A percentile compares a stretch with the other conserved stretches of the same genome.
Conservation (phyloP, 1,139 yeast species). For the Scheffersomyces insectosa region DNA sequence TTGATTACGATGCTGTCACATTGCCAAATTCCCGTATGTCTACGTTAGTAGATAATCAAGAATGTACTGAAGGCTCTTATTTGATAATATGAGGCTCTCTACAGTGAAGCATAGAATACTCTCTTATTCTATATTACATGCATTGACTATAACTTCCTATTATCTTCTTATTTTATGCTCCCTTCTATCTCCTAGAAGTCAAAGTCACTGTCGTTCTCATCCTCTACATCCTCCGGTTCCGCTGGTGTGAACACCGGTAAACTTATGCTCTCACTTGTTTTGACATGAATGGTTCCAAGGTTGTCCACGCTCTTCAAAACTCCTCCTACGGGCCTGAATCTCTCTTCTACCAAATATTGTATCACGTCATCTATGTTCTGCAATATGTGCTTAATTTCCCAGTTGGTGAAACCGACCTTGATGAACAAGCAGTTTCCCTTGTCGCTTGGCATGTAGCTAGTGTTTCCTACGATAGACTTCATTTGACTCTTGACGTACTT, state of each 20-base stretch:
- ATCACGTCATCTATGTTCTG: slow-evolving; percentile 59
- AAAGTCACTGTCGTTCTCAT: slow-evolving; percentile 29
- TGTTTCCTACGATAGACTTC: slow-evolving; percentile 58
- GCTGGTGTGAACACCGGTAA: slow-evolving; percentile 37
- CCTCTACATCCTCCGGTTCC: slow-evolving; percentile 15
- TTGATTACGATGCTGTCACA: too few species aligned
- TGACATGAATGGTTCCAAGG: slow-evolving; percentile 54
- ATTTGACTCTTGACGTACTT: slow-evolving; percentile 61
- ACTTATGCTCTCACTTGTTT: slow-evolving; percentile 65
- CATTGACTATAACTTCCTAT: too few species aligned
- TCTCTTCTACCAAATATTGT: slow-evolving; percentile 47
- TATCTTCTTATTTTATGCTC: background rate
- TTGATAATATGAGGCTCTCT: too few species aligned
- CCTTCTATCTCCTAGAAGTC: slow-evolving; percentile 20
- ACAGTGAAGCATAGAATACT: too few species aligned
- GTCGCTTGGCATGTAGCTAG: slow-evolving; percentile 60
- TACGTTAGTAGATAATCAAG: too few species aligned
- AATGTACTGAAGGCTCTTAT: too few species aligned
- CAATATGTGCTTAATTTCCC: slow-evolving; percentile 43
- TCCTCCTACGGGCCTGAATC: slow-evolving; percentile 61
- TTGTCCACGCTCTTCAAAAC: slow-evolving; percentile 41
- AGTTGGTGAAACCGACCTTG: slow-evolving; percentile 54
- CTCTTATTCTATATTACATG: too few species aligned
- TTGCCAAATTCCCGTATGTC: too few species aligned
- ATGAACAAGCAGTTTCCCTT: slow-evolving; percentile 53